Percentiles rank a stretch among this genome's conserved stretches.
Conservation (phyloP, 768 basidiomycete genomes). For the Nevesoporus exiguus region DNA sequence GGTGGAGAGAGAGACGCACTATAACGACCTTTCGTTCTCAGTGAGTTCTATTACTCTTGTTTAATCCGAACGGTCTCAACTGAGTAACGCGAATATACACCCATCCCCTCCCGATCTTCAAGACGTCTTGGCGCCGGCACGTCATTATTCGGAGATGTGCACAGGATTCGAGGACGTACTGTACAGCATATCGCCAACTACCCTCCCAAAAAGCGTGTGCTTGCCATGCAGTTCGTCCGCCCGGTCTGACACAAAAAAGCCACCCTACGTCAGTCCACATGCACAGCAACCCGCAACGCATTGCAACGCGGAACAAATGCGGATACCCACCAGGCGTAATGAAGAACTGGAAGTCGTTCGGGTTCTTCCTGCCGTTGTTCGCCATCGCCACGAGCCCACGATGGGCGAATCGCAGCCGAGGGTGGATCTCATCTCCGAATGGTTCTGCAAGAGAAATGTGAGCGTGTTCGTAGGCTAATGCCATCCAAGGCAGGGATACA, state of each 20-base stretch:
- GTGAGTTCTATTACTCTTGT: slow-evolving; percentile 54
- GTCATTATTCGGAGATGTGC: neutral
- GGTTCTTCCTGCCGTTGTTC: slow-evolving; percentile 79
- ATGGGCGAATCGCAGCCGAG: slow-evolving; percentile 82
- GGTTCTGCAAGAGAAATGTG: slow-evolving; percentile 52
- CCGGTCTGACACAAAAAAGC: slow-evolving; percentile 50
- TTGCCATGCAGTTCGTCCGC: slow-evolving; percentile 93
- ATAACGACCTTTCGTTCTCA: slow-evolving; percentile 71
- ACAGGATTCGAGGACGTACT: slow-evolving; percentile 49
- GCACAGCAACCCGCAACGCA: no score
- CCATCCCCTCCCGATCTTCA: slow-evolving; percentile 91
- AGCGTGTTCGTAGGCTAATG: neutral
- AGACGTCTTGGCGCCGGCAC: slow-evolving; percentile 54
- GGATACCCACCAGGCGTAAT: slow-evolving; percentile 75
- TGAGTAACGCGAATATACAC: slow-evolving; percentile 39
- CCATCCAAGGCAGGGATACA: neutral
- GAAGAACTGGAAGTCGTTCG: slow-evolving; percentile 94
- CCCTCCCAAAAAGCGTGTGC: slow-evolving; percentile 91
- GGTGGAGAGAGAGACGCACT: slow-evolving; percentile 56
- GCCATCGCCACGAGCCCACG: slow-evolving; percentile 95
- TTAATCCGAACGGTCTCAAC: neutral
- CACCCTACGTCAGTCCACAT: neutral
- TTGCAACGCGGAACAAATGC: neutral
- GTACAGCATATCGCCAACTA: slow-evolving; percentile 84
- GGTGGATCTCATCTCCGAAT: slow-evolving; percentile 93